Evolutionary conservation across 371 early-diverging fungal species (phyloP).

Genomic region (Syncephalis fuscata): DNA sequence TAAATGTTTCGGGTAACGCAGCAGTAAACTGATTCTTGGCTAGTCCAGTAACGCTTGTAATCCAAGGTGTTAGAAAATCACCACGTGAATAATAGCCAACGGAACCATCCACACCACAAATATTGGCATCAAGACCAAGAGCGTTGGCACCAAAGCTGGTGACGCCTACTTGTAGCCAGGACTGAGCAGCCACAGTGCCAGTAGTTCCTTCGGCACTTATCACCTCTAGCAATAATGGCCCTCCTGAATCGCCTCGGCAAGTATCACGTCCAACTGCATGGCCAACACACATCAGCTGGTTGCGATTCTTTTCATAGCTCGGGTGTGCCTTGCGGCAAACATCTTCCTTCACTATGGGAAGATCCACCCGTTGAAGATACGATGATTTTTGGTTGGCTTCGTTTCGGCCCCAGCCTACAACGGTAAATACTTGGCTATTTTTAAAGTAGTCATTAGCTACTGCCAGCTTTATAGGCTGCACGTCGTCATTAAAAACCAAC

Average conservation of each 20-base stretch:
- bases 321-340: conserved; percentile 13
- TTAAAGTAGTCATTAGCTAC: background rate
- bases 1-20: too few species aligned
- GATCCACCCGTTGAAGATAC: conserved; percentile 12
- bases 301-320: conserved; percentile 12
- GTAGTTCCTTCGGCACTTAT: too few species aligned
- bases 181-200: too few species aligned
- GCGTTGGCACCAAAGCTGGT: too few species aligned
- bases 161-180: too few species aligned
- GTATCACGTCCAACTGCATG: conserved; percentile 18
- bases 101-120: too few species aligned
- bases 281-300: conserved; percentile 17
- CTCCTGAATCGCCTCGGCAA: conserved; percentile 25
- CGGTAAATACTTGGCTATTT: conserved; percentile 12
- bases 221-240: conserved; percentile 10
- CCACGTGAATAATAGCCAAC: too few species aligned
- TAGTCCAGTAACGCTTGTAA: too few species aligned
- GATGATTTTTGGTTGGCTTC: conserved; percentile 8
- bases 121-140: too few species aligned
- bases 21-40: too few species aligned
- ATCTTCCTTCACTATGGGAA: conserved; percentile 3
- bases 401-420: conserved; percentile 25
- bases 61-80: too few species aligned
- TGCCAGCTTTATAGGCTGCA: background rate
- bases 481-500: background rate